Evolutionary conservation across 2,329 filamentous ascomycete genomes (phyloP).

Genomic region (Daldinia eschscholtzii): DNA sequence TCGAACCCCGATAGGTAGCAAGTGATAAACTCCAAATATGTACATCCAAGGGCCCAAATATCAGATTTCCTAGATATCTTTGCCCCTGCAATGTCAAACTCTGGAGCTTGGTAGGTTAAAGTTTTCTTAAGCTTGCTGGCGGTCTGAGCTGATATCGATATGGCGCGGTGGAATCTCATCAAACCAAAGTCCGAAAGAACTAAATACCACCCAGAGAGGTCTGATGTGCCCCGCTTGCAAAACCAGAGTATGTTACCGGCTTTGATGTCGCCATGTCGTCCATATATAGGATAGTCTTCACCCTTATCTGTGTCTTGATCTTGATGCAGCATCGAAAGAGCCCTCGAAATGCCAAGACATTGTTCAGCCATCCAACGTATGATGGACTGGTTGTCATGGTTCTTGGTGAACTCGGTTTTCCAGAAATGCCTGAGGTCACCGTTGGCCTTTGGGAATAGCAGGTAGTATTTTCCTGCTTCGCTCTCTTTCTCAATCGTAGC

Average conservation of each 20-base stretch:
- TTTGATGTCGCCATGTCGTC: conserved; percentile 36
- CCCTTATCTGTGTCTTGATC: conserved; percentile 13
- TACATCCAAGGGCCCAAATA: conserved; percentile 35
- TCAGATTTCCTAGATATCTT: conserved; percentile 35
- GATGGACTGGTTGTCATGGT: neutral
- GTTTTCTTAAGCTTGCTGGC: conserved; percentile 26
- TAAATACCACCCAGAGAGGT: conserved; percentile 16
- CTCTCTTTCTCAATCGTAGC: conserved; percentile 30
- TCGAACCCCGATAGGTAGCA: conserved; percentile 18
- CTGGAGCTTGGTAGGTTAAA: conserved; percentile 29
- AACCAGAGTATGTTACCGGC: conserved; percentile 36
- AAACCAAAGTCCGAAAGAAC: conserved; percentile 31
- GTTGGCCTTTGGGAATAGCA: conserved; percentile 33
- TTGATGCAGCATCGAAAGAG: conserved; percentile 26
- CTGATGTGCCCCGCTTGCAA: conserved; percentile 3
- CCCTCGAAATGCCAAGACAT: conserved; percentile 21
- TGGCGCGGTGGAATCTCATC: conserved; percentile 21
- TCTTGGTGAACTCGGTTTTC: conserved; percentile 10
- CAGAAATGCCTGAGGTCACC: conserved; percentile 24
- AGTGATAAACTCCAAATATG: conserved; percentile 27
- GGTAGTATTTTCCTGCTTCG: conserved; percentile 16
- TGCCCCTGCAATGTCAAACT: conserved; percentile 22
- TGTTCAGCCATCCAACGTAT: conserved; percentile 28
- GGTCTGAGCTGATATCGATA: conserved; percentile 26
- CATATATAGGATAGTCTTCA: conserved; percentile 24